Conservation (phyloP, 2,329 filamentous ascomycete genomes). For the Elsinoe fawcettii region DNA sequence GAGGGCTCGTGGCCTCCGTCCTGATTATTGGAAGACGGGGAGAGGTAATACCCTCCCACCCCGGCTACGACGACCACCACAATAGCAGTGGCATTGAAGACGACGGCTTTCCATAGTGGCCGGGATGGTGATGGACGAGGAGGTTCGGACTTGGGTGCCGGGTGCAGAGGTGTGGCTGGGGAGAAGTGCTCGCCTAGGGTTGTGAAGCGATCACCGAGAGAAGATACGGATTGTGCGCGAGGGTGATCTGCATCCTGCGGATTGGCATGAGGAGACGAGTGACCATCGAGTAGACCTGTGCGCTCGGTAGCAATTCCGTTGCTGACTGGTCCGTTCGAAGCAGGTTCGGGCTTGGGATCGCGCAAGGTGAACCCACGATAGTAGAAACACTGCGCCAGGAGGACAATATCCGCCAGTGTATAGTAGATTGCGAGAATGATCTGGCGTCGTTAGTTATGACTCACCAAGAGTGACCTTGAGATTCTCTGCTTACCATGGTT, state of each 20-base stretch:
- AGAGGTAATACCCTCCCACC: constrained; percentile 77
- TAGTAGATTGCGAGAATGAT: constrained; percentile 92
- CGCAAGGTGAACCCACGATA: constrained; percentile 83
- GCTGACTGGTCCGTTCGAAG: constrained; percentile 17
- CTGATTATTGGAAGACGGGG: constrained; percentile 35
- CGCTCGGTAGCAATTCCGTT: constrained; percentile 27
- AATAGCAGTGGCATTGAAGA: constrained; percentile 70
- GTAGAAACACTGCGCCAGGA: constrained; percentile 87
- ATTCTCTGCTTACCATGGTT: constrained; percentile 60
- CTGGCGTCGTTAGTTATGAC: constrained; percentile 30
- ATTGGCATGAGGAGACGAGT: constrained; percentile 19
- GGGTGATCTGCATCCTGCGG: constrained; percentile 23
- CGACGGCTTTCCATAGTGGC: constrained; percentile 41
- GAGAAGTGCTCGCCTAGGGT: constrained; percentile 63
- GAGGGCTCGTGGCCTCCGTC: constrained; percentile 24
- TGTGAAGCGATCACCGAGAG: constrained; percentile 42
- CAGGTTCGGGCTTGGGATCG: constrained; percentile 50
- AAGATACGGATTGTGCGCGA: constrained; percentile 27
- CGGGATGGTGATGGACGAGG: constrained; percentile 30
- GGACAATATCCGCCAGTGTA: constrained; percentile 80
- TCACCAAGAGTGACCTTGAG: background rate
- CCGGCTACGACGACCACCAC: constrained; percentile 78
- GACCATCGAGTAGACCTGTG: constrained; percentile 30
- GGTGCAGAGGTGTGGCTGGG: constrained; percentile 71
- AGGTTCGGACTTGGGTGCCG: constrained; percentile 35